A percentile compares a stretch with the other conserved stretches of the same genome.
These are phyloP conservation scores for Schizosaccharomyces cryophilus DNA, from an alignment of 805 yeast species.

Conservation along the genomic window DNA sequence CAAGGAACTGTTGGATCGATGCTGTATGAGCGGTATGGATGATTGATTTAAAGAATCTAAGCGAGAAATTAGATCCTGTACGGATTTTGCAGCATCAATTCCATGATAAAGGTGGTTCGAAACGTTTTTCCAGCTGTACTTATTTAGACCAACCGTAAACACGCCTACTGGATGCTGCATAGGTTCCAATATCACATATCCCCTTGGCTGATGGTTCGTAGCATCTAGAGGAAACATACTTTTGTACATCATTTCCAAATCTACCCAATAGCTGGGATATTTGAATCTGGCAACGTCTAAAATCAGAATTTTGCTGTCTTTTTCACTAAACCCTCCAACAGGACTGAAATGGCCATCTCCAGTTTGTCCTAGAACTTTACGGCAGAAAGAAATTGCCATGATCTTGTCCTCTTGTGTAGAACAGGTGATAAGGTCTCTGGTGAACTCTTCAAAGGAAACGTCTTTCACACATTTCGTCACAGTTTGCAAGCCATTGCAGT, in stretches of 20 bases:
- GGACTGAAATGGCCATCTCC: conserved; percentile 3
- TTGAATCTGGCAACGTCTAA: conserved; percentile 3
- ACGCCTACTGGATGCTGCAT: background rate
- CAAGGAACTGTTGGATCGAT: background rate
- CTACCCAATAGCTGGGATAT: conserved; percentile 2
- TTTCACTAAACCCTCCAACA: background rate
- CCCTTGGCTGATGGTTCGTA: background rate
- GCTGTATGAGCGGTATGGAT: background rate
- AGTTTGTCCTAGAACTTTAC: conserved; percentile 1
- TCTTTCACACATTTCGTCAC: background rate
- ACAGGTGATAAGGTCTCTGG: background rate
- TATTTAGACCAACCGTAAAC: background rate
- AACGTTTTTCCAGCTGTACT: background rate
- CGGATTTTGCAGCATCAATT: background rate
- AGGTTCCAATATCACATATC: background rate
- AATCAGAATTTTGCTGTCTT: background rate
- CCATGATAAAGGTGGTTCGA: background rate
- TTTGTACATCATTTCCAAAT: background rate
- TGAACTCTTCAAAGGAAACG: background rate
- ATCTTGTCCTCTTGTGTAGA: background rate
- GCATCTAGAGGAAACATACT: background rate
- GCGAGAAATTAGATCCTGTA: background rate
- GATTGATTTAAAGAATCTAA: background rate
- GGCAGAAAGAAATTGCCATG: conserved; percentile 1
- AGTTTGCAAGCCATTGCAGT: background rate